Evolutionary conservation across 2,329 filamentous ascomycete genomes (phyloP), one percentile per base, ranked within the genome.

Genomic region (Botrytis medusae): DNA sequence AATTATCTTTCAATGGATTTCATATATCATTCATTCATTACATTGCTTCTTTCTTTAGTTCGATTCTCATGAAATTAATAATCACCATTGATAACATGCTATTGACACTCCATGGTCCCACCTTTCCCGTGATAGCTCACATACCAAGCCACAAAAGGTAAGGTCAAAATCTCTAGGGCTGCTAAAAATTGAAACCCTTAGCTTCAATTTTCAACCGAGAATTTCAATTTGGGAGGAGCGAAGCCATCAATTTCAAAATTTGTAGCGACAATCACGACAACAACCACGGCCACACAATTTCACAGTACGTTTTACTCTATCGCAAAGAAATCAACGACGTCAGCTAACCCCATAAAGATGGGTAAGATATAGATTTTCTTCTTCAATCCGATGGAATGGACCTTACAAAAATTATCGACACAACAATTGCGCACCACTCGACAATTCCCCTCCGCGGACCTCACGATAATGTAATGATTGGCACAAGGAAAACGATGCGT

Each of bases 291-390:
- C 80, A 81, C 72, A 73, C 75, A 75, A 69, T 57, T 77, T 84
- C 84, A 88, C 85, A 85, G 87, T 88, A 82, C 84, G 84, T 79
- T 73, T 69, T 37, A 44, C 72, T 48, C 29, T 69, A 72, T 34
- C 78, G 76, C 74, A 48, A 68, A 71, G 70, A 72, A 64, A 79
- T 69, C 75, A 64, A 54, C 74, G 73, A 75, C 74, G 74, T 74
- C 73, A 78, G 83, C 82, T 81, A 74, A 79, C 76, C 73, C 74
- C 75, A 75, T 79, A 76, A 81, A 90, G 88, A 90, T 90, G 88
- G 88, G 88, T 90, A 87, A 89, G 88, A 86, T 81, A 63, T 67
- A 79, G 72, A 76, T 79, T 77, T 79, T 77, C 20, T 72, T 67
- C 62, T 37, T 34, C 29, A 54, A 69, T 57, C 37, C 65, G 42